Base-by-base conservation (phyloP, 495 filamentous ascomycete species). In the Tuber aestivum region DNA sequence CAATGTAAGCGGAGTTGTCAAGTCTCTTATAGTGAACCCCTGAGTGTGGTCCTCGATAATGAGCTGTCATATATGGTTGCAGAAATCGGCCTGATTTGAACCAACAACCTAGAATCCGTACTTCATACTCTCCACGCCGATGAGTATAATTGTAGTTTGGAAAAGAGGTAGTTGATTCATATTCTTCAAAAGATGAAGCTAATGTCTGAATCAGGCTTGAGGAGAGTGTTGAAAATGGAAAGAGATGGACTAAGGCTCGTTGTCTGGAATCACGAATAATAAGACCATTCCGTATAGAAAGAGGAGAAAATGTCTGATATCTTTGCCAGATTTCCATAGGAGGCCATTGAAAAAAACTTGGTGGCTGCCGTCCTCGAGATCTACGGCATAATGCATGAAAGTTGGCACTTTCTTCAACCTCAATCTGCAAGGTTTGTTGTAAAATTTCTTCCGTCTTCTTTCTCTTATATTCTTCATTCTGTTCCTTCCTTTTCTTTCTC, bases 41-140 rank as follows among this genome's bases (percentile, higher is more conserved):
- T 10, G 16, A 21, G 2, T 27, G 14, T 3, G 32, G 72, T 0
- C 72, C 37, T 0, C 20, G 45, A 40, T 73, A 73, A 37, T 65
- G 16, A 38, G 42, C 45, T 40, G 45, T 73, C 72, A 73, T 73
- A n/a, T 73, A 73, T 5, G 16, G 48, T 9, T 73, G 32, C 2
- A 73, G 3, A 40, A 73, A 73, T 4, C 72, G 9, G 7, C 37
- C 72, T 0, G 35, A 73, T 32, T 73, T 73, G 23, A 40, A 73
- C 72, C 32, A 65, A 5, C 27, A 50, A 1, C 20, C 72, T 3
- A 72, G 40, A 21, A 48, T 61, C 1, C 3, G n/a, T 0, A 12
- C n/a, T 4, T 61, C 8, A 61, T 61, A 61, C 8, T 27, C 10
- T 3, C n/a, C 50, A 27, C 50, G 0, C n/a, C 3, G 9, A 27